Conservation (phyloP, 2,329 filamentous ascomycete genomes). For the Leptographium lundbergii region DNA sequence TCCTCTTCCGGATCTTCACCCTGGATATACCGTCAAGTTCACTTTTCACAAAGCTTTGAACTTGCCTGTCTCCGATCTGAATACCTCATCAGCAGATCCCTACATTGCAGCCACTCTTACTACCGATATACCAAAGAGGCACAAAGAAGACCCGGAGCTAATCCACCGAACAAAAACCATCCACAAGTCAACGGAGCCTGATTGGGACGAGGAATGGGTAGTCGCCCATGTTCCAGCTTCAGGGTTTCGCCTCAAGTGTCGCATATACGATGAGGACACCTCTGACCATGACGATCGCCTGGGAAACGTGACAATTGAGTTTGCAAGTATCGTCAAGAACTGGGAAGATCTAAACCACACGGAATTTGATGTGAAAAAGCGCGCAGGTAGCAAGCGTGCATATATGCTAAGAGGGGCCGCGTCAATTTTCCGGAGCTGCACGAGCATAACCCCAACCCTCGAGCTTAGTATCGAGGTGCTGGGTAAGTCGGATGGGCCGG, state of each 20-base stretch:
- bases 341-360: slow-evolving; percentile 55
- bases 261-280: slow-evolving; percentile 82
- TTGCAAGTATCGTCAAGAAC: slow-evolving; percentile 43
- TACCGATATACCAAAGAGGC: slow-evolving; percentile 55
- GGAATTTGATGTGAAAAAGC: slow-evolving; percentile 64
- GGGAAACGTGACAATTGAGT: slow-evolving; percentile 67
- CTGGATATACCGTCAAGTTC: slow-evolving; percentile 75
- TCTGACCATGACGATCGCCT: slow-evolving; percentile 77
- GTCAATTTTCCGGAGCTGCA: slow-evolving; percentile 45
- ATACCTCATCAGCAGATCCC: slow-evolving; percentile 68
- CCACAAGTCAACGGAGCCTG: slow-evolving; percentile 57
- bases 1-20: slow-evolving; percentile 59
- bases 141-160: slow-evolving; percentile 75
- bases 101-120: slow-evolving; percentile 68
- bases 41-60: slow-evolving; percentile 72
- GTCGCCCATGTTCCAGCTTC: slow-evolving; percentile 73
- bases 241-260: slow-evolving; percentile 74
- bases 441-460: slow-evolving; percentile 58
- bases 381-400: slow-evolving; percentile 75
- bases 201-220: slow-evolving; percentile 77
- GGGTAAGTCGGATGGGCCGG: slow-evolving; percentile 57
- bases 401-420: slow-evolving; percentile 61
- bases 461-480: slow-evolving; percentile 66
- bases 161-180: slow-evolving; percentile 65
- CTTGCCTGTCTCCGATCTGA: slow-evolving; percentile 71